phyloP scores from a whole-genome alignment of 148 eudicot species.

The Pharnaceum exiguum region DNA sequence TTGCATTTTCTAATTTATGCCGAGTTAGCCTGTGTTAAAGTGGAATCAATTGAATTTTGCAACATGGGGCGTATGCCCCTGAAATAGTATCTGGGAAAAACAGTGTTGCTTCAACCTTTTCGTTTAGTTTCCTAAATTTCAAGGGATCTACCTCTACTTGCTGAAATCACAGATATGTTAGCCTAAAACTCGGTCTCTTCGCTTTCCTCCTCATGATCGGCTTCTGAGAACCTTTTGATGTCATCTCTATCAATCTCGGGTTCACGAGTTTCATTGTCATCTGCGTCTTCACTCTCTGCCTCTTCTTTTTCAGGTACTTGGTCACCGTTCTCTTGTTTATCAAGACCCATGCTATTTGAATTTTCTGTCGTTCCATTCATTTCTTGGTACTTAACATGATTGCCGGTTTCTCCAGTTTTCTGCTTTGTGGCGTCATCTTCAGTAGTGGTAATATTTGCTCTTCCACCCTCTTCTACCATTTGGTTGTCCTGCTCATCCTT shows the following conservation, averaged over 20 bases:
- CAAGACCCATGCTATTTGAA: not conserved
- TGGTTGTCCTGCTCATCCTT: not conserved
- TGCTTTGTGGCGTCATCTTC: not conserved
- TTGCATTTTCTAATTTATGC: too few relatives aligned
- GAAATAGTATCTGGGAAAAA: not conserved
- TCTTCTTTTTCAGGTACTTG: slow-evolving; percentile 4
- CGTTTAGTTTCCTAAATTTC: not conserved
- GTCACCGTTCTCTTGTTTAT: slow-evolving; percentile 1
- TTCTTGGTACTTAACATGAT: not conserved
- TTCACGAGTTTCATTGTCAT: slow-evolving; percentile 10
- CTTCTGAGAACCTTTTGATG: slow-evolving; percentile 16
- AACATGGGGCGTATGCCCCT: too few relatives aligned
- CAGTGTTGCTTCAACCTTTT: not conserved
- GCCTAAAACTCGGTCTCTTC: slow-evolving; percentile 22
- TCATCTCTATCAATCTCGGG: slow-evolving; percentile 17
- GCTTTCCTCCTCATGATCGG: slow-evolving; percentile 17
- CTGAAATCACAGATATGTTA: not conserved
- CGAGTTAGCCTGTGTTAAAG: too few relatives aligned
- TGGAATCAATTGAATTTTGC: too few relatives aligned
- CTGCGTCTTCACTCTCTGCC: slow-evolving; percentile 10
- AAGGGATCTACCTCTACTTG: not conserved
- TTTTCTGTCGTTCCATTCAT: slow-evolving; percentile 1
- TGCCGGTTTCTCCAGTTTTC: not conserved
- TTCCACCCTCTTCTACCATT: not conserved
- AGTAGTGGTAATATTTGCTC: not conserved